Conservation (phyloP, 1,284 basidiomycete genomes). For the Fistulina hepatica region DNA sequence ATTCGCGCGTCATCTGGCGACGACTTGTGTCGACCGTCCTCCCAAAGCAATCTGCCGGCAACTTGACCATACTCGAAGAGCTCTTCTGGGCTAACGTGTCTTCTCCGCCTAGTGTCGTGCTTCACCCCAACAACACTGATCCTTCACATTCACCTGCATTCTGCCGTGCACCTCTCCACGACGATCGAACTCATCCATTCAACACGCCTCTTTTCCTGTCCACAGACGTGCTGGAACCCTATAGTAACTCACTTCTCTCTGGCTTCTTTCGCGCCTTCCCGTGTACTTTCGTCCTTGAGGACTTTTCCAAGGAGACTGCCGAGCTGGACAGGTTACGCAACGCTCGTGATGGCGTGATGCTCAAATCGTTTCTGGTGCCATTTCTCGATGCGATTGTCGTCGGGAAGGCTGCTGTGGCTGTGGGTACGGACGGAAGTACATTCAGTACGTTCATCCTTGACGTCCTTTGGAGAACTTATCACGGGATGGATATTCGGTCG, state of each 20-base stretch:
- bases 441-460: constrained; percentile 61
- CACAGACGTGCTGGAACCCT: constrained; percentile 47
- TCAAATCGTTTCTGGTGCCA: constrained; percentile 44
- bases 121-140: too few species aligned
- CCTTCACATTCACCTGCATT: background rate
- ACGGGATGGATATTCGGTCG: constrained; percentile 40
- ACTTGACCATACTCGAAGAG: constrained; percentile 22
- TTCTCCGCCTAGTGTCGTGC: too few species aligned
- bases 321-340: constrained; percentile 35
- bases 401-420: constrained; percentile 42
- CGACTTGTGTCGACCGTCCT: constrained; percentile 37
- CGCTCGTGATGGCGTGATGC: constrained; percentile 38
- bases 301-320: constrained; percentile 35
- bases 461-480: constrained; percentile 52
- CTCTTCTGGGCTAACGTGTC: constrained; percentile 5
- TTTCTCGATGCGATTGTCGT: constrained; percentile 64
- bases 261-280: constrained; percentile 52
- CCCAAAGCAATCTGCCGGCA: constrained; percentile 27
- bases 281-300: constrained; percentile 53
- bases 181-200: constrained; percentile 23
- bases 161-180: constrained; percentile 7
- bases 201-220: constrained; percentile 62
- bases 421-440: constrained; percentile 61
- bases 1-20: constrained; percentile 44
- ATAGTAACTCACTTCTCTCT: constrained; percentile 33